Base-by-base conservation (phyloP, 2,329 filamentous ascomycete genomes). In the Colletotrichum aenigma region DNA sequence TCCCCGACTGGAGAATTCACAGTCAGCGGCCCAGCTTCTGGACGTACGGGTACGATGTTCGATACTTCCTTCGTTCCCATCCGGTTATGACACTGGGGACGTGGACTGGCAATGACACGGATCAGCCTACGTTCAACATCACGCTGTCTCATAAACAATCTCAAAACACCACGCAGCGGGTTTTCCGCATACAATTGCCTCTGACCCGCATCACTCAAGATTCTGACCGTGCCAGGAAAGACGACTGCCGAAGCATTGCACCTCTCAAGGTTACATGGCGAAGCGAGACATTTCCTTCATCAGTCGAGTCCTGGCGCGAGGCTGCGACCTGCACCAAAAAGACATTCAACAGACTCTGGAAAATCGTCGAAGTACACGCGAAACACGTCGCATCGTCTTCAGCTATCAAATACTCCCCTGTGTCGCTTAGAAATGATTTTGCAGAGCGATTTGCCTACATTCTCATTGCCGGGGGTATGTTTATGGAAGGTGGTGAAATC, bases 391-490 rank as follows among this genome's bases (percentile, higher is more conserved):
- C 6, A 21, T 7, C n/a, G 4, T 52, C 2, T 52, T 4, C 6
- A 52, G n/a, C 6, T 4, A 21, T 48, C 43, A 48, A 7, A 48
- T 0, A 48, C 1, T 52, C 43, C 2, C 43, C 10, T 13, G 43
- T 4, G 10, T 48, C 43, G 4, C 2, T 7, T 2, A 48, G 43
- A 7, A 6, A 48, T 1, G 6, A 48, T 1, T 3, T 7, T 0
- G 43, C 43, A 0, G 43, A 48, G 0, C 43, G 43, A 21, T 48
- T 21, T 21, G 7, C 43, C 9, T 48, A 21, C 43, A 2, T 13
- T 4, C 10, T 48, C 4, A 48, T 7, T 13, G 43, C 43, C 6
- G 43, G 43, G n/a, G 2, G 43, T 2, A 48, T 48, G 43, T 48
- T 48, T 0, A 28, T 28, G 6, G 26, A 28, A 28, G 26, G 26